Conservation (phyloP, 257 asterid species). For the Nicotiana tabacum region DNA sequence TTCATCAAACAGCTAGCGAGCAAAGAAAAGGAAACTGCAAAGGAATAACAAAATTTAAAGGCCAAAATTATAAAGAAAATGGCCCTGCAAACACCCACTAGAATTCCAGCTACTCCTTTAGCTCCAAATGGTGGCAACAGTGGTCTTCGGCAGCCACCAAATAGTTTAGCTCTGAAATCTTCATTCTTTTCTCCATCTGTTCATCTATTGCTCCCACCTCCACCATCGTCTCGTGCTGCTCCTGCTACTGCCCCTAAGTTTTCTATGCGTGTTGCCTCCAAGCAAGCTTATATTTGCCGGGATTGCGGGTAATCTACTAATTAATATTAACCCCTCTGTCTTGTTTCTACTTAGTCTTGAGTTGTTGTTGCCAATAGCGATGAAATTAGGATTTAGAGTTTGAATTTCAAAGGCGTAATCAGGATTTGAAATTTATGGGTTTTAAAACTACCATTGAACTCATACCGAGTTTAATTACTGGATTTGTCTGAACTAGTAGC, state of each 20-base stretch:
- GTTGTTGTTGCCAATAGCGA: background rate
- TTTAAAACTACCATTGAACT: too few relatives aligned
- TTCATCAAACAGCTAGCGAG: background rate
- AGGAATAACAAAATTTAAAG: background rate
- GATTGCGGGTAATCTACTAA: slow-evolving; percentile 75
- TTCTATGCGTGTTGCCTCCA: slow-evolving; percentile 76
- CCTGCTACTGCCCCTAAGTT: slow-evolving; percentile 59
- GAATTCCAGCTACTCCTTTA: slow-evolving; percentile 21
- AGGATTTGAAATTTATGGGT: too few relatives aligned
- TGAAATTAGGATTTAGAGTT: background rate
- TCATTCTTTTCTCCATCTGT: slow-evolving; percentile 60
- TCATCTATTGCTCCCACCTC: slow-evolving; percentile 42
- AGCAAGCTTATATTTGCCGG: slow-evolving; percentile 90
- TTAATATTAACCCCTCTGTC: too few relatives aligned
- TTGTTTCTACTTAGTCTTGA: too few relatives aligned
- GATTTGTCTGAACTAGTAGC: too few relatives aligned
- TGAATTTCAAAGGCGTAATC: background rate
- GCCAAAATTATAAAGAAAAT: slow-evolving; percentile 15
- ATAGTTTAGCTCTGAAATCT: slow-evolving; percentile 52
- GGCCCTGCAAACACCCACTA: slow-evolving; percentile 56
- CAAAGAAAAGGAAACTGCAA: background rate
- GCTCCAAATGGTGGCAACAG: slow-evolving; percentile 33
- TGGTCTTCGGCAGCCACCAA: slow-evolving; percentile 44
- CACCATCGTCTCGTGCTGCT: slow-evolving; percentile 8
- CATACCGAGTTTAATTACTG: too few relatives aligned